phyloP scores from a whole-genome alignment of 2,329 filamentous ascomycete genomes.

The Zasmidium angulare region DNA sequence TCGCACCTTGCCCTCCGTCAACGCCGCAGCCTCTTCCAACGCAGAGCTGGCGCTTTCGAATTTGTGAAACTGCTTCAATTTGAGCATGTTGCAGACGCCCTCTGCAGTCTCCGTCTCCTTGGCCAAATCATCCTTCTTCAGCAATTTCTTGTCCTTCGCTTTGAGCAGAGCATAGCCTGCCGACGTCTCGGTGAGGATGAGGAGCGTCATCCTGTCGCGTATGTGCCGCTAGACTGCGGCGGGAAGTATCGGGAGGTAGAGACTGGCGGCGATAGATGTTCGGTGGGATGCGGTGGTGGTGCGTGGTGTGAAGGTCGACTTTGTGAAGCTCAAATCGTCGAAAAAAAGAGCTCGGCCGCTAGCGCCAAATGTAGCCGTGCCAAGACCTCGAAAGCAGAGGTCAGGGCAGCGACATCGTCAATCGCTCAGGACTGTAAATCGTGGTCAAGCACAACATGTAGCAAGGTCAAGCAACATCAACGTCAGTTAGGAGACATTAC shows the following conservation, averaged over 20 bases:
- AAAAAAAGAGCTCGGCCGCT: neutral
- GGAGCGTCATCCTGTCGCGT: slow-evolving; percentile 51
- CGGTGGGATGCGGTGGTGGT: neutral
- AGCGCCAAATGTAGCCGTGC: too few relatives aligned
- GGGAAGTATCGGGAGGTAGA: slow-evolving; percentile 6
- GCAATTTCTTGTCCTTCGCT: slow-evolving; percentile 95
- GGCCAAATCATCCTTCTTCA: slow-evolving; percentile 80
- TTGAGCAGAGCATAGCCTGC: slow-evolving; percentile 98
- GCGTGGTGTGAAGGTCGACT: neutral
- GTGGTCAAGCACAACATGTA: too few relatives aligned
- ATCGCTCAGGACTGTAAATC: too few relatives aligned
- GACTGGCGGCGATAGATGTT: slow-evolving; percentile 6
- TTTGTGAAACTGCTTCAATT: slow-evolving; percentile 96
- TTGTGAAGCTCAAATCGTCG: slow-evolving; percentile 3
- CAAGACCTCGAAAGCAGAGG: too few relatives aligned
- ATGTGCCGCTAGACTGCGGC: slow-evolving; percentile 18
- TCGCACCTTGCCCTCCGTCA: slow-evolving; percentile 78
- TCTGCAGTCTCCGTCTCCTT: slow-evolving; percentile 76
- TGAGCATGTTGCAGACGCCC: slow-evolving; percentile 84
- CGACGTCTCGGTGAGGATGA: slow-evolving; percentile 91
- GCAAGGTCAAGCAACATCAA: neutral
- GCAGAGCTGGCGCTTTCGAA: slow-evolving; percentile 92
- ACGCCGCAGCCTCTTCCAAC: slow-evolving; percentile 81
- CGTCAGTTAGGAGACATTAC: too few relatives aligned
- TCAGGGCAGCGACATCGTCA: too few relatives aligned